Evolutionary conservation across 352 stramenopile species (phyloP), one percentile per base, ranked within the genome.

Genomic region (Phytophthora foliorum): DNA sequence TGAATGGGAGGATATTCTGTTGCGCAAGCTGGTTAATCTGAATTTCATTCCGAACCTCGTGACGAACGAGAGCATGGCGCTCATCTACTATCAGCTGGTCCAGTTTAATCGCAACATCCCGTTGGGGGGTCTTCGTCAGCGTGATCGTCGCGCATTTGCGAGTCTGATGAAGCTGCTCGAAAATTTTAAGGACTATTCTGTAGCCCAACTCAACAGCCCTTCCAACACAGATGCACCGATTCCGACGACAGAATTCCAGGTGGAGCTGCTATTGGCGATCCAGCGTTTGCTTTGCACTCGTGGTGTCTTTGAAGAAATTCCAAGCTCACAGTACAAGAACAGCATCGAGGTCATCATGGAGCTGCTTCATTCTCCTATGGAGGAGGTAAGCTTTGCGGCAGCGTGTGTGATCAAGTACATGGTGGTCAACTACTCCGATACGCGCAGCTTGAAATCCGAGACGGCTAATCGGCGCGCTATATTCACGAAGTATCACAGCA

Each of bases 401-500:
- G 84, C 89, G 6, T 86, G 82, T 32, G 89, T 94, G 52, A 83
- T 96, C 69, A 94, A 95, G 77, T 94, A 93, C 59, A 95, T 96
- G 89, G 87, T 94, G 44, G 83, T 96, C 62, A 96, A 96, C 67
- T 96, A 95, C 72, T 94, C 89, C n/a, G 86, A 93, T 62, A 93
- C 88, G 21, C 76, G 84, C 32, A 96, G 86, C 45, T 81, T 95
- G 59, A 96, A 94, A 63, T 92, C 88, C 2, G 89, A 96, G 61
- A 89, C 85, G 11, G 82, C 88, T 41, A 96, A 96, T 61, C 87
- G 89, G 19, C 85, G 86, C 36, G 81, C 87, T 25, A 86, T 95
- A 24, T 96, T 96, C 53, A 91, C 89, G 2, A 93, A 94, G 63
- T 92, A 94, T 50, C 89, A 93, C 64, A 81, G 84, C 42, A 81